These are phyloP conservation scores for Raffaelea arxii DNA, from an alignment of 2,329 filamentous ascomycete species.

Conservation along the genomic window DNA sequence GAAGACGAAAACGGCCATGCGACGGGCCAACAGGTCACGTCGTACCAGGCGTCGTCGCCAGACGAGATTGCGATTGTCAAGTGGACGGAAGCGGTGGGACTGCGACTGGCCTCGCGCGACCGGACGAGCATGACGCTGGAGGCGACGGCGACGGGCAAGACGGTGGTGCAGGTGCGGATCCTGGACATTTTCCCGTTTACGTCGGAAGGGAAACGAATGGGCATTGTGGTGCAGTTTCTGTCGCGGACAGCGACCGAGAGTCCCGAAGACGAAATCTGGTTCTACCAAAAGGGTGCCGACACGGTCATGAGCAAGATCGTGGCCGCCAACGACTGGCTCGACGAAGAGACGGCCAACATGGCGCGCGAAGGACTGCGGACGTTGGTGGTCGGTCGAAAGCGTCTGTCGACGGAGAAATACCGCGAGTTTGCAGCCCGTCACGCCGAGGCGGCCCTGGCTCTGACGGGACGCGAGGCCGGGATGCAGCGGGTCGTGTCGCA, in stretches of 20 bases:
- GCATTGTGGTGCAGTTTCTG: constrained; percentile 83
- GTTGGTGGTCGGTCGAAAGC: constrained; percentile 87
- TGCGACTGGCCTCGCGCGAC: constrained; percentile 77
- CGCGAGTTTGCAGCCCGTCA: constrained; percentile 67
- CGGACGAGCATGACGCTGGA: constrained; percentile 77
- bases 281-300: constrained; percentile 96
- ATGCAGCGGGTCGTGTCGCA: constrained; percentile 74
- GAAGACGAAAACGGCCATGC: no score
- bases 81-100: constrained; percentile 87
- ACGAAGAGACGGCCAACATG: constrained; percentile 99
- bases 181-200: constrained; percentile 96
- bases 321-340: constrained; percentile 93
- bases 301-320: constrained; percentile 98
- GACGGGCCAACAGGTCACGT: constrained; percentile 67
- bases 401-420: constrained; percentile 69
- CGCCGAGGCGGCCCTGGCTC: constrained; percentile 68
- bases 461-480: constrained; percentile 68
- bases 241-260: constrained; percentile 40
- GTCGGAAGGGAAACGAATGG: constrained; percentile 96
- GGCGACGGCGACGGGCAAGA: constrained; percentile 61
- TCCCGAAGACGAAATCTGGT: constrained; percentile 77
- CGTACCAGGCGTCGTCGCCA: constrained; percentile 92
- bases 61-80: constrained; percentile 97
- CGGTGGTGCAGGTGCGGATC: constrained; percentile 77
- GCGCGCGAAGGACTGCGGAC: constrained; percentile 91